Conservation (phyloP, 2,329 filamentous ascomycete genomes). For the Neofusicoccum kwambonambiense region DNA sequence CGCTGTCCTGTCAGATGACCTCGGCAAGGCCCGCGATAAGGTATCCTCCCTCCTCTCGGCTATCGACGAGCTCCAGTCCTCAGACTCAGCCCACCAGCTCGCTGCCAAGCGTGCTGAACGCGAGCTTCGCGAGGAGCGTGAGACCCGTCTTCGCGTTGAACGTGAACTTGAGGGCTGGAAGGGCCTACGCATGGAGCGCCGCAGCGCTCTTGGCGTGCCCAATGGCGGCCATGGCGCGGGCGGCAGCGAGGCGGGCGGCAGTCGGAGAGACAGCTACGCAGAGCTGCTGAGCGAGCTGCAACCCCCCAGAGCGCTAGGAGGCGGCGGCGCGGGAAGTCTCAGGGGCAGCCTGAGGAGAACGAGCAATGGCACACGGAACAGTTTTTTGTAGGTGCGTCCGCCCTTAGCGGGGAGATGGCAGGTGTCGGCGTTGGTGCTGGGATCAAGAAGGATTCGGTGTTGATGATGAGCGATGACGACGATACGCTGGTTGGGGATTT, state of each 20-base stretch:
- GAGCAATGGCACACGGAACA: slow-evolving; percentile 9
- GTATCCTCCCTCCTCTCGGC: slow-evolving; percentile 83
- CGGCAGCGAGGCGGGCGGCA: slow-evolving; percentile 46
- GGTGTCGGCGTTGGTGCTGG: background rate
- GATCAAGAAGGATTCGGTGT: background rate
- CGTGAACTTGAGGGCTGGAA: slow-evolving; percentile 85
- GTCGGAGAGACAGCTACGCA: slow-evolving; percentile 39
- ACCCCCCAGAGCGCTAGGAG: slow-evolving; percentile 5
- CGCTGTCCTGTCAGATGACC: slow-evolving; percentile 75
- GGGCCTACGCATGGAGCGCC: slow-evolving; percentile 62
- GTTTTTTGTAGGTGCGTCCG: slow-evolving; percentile 20
- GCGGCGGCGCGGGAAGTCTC: slow-evolving; percentile 4
- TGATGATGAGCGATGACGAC: background rate
- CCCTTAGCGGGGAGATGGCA: slow-evolving; percentile 11
- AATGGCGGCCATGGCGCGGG: slow-evolving; percentile 19
- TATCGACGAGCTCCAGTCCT: slow-evolving; percentile 90
- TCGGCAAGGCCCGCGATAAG: slow-evolving; percentile 83
- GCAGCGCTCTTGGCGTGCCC: slow-evolving; percentile 35
- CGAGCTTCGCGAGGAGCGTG: slow-evolving; percentile 83
- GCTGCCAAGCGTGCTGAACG: slow-evolving; percentile 81
- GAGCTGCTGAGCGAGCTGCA: slow-evolving; percentile 13
- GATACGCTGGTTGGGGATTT: background rate
- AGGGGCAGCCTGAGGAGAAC: background rate
- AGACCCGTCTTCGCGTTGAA: slow-evolving; percentile 78
- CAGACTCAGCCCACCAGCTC: slow-evolving; percentile 78